Percentiles rank a stretch among this genome's conserved stretches.
Conservation (phyloP, 331 rosid species). For the Rhamnella rubrinervis region DNA sequence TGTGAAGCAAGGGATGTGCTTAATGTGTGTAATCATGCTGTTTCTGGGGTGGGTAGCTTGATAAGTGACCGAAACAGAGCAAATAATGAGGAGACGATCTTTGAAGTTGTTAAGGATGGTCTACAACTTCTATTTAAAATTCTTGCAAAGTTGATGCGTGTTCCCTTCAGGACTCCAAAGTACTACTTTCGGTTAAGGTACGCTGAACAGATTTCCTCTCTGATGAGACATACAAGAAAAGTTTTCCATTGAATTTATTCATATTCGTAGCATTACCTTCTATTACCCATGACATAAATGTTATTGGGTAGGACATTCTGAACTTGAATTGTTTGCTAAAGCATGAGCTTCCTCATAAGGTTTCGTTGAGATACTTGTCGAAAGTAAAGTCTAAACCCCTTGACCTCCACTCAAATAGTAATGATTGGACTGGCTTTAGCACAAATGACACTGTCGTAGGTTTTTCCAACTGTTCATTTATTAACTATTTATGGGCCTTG, state of each 20-base stretch:
- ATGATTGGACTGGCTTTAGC: background rate
- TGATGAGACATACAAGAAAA: background rate
- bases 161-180: slow-evolving; percentile 51
- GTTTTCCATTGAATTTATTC: slow-evolving; percentile 3
- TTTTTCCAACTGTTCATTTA: no score
- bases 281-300: background rate
- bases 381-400: background rate
- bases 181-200: slow-evolving; percentile 63
- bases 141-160: slow-evolving; percentile 47
- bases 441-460: no score
- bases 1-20: slow-evolving; percentile 39
- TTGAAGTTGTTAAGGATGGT: slow-evolving; percentile 34
- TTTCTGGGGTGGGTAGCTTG: slow-evolving; percentile 34
- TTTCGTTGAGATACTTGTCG: background rate
- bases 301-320: background rate
- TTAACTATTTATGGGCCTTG: no score
- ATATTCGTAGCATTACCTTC: background rate
- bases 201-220: background rate
- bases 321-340: background rate
- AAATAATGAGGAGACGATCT: slow-evolving; percentile 19
- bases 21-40: slow-evolving; percentile 35
- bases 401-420: background rate
- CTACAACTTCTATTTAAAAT: slow-evolving; percentile 26
- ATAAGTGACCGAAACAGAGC: slow-evolving; percentile 21
- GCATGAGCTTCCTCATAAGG: background rate